Evolutionary conservation across 768 basidiomycete genomes (phyloP).

Genomic region (Mycena crocata): DNA sequence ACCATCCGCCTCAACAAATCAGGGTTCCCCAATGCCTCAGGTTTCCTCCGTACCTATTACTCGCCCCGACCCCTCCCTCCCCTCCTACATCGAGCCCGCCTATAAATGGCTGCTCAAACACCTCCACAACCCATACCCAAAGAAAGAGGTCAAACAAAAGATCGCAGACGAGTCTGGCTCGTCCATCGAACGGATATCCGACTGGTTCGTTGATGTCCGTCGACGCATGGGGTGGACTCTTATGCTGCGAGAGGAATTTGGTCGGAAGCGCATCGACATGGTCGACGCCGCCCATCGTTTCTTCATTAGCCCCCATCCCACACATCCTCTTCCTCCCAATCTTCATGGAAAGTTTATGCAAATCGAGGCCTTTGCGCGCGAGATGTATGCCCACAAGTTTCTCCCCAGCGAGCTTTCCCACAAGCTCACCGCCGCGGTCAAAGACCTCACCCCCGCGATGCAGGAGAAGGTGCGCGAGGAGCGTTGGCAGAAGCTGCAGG

Average conservation of each 20-base stretch:
- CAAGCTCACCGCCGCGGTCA: constrained; percentile 43
- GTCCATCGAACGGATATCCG: constrained; percentile 47
- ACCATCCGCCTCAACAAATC: neutral
- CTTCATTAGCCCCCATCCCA: constrained; percentile 38
- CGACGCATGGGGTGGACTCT: constrained; percentile 66
- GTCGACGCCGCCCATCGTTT: constrained; percentile 52
- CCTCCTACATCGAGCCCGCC: constrained; percentile 44
- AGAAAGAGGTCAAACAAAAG: constrained; percentile 40
- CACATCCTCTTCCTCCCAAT: constrained; percentile 33
- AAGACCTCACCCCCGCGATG: constrained; percentile 41
- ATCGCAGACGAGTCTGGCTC: constrained; percentile 43
- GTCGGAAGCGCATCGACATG: constrained; percentile 47
- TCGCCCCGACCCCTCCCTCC: constrained; percentile 14
- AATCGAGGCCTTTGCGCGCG: constrained; percentile 43
- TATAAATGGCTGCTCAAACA: constrained; percentile 59
- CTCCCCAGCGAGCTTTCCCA: constrained; percentile 42
- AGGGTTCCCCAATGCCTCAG: neutral
- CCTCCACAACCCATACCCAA: constrained; percentile 65
- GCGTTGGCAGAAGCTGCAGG: constrained; percentile 17
- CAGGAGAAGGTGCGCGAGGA: constrained; percentile 29
- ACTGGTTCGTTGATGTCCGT: constrained; percentile 62
- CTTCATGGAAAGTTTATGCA: constrained; percentile 38
- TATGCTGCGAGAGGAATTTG: constrained; percentile 48
- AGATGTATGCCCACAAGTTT: constrained; percentile 43
- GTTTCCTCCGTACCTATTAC: neutral